These are phyloP conservation scores for Geranomyces variabilis DNA, from an alignment of 192 early-diverging fungal species.

Conservation along the genomic window DNA sequence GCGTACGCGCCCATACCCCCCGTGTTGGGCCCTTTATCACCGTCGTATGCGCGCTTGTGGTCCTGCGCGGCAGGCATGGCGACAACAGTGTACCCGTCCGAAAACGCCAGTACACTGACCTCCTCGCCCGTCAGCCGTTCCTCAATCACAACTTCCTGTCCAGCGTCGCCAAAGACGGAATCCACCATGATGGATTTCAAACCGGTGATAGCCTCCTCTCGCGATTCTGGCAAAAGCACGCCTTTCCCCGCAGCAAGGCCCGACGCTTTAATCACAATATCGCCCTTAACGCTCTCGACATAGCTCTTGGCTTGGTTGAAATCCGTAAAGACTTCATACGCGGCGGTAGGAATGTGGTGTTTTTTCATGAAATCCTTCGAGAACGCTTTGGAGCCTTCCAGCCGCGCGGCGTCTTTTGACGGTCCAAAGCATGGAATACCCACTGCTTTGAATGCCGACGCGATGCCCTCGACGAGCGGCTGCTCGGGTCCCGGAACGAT, in stretches of 20 bases:
- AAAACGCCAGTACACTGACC: conserved; percentile 86
- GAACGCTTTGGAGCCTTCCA: conserved; percentile 99
- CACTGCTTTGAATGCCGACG: conserved; percentile 81
- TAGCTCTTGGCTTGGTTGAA: conserved; percentile 71
- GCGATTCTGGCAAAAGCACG: conserved; percentile 84
- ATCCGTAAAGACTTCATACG: conserved; percentile 83
- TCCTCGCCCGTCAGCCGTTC: conserved; percentile 94
- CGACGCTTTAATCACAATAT: conserved; percentile 93
- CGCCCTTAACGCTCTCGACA: conserved; percentile 56
- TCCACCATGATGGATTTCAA: conserved; percentile 90
- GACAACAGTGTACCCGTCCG: conserved; percentile 93
- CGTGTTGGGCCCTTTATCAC: conserved; percentile 93
- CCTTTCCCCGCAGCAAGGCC: conserved; percentile 98
- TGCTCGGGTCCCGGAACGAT: conserved; percentile 96
- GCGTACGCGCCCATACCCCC: conserved; percentile 99
- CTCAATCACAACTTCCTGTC: conserved; percentile 91
- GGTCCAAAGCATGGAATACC: conserved; percentile 94
- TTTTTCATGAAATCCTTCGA: conserved; percentile 98
- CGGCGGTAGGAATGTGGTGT: conserved; percentile 94
- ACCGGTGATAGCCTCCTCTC: conserved; percentile 82
- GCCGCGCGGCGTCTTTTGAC: conserved; percentile 79
- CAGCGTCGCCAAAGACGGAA: conserved; percentile 78
- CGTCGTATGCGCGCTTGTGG: conserved; percentile 96
- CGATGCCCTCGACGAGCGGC: conserved; percentile 92
- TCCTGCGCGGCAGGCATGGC: conserved; percentile 95